Percentiles rank a stretch among this genome's conserved stretches.
These are phyloP conservation scores for Camellia oleifera DNA, from an alignment of 179 eudicot species.

Conservation along the genomic window DNA sequence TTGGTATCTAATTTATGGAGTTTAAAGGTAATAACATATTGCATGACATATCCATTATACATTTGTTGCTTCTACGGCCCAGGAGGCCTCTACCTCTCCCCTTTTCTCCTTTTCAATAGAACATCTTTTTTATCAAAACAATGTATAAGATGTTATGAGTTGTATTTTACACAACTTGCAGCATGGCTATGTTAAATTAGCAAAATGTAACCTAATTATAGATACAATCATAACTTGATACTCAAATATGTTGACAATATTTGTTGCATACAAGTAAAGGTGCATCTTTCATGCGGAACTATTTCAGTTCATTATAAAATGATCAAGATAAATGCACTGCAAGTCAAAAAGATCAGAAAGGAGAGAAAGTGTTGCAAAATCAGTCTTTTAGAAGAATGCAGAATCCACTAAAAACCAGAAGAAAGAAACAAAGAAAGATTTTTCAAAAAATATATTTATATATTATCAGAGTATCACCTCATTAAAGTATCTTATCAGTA, in stretches of 20 bases:
- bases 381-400: background rate
- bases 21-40: background rate
- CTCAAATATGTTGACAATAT: background rate
- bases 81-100: background rate
- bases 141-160: background rate
- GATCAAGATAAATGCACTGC: background rate
- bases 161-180: too few relatives aligned
- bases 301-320: background rate
- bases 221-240: background rate
- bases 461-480: conserved; percentile 44
- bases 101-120: background rate
- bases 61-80: background rate
- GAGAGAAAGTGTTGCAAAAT: background rate
- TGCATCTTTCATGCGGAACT: background rate
- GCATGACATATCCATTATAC: background rate
- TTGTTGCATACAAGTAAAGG: background rate
- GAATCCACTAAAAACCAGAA: background rate
- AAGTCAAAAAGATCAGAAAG: background rate
- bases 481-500: conserved; percentile 81
- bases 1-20: background rate
- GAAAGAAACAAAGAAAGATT: background rate
- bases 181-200: background rate
- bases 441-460: background rate
- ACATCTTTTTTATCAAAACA: background rate
- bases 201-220: background rate